Percentiles rank a stretch among this genome's conserved stretches.
phyloP scores from a whole-genome alignment of 495 filamentous ascomycete genomes.

The Cercophora sp. region DNA sequence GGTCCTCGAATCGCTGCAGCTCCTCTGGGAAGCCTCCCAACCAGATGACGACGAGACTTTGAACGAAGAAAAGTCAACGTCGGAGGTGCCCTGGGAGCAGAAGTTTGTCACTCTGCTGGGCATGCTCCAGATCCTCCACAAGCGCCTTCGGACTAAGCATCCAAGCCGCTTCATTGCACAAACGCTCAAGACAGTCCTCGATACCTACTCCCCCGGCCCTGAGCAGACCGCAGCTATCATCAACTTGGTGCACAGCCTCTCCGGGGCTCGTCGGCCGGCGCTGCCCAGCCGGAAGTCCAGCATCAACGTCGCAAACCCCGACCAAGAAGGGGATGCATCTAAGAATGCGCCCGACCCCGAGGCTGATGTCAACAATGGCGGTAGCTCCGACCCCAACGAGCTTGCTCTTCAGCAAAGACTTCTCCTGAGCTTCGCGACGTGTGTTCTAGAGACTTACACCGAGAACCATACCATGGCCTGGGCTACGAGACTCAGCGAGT shows the following conservation, averaged over 20 bases:
- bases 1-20: constrained; percentile 62
- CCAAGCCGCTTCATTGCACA: constrained; percentile 92
- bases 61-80: constrained; percentile 8
- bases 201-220: constrained; percentile 58
- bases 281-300: constrained; percentile 67
- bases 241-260: constrained; percentile 69
- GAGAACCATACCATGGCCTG: constrained; percentile 62
- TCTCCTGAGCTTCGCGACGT: constrained; percentile 80
- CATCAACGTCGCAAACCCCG: constrained; percentile 50
- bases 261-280: constrained; percentile 67
- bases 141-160: constrained; percentile 81
- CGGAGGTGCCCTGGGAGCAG: constrained; percentile 23
- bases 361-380: constrained; percentile 49
- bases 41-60: constrained; percentile 24
- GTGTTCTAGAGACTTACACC: constrained; percentile 78
- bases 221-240: constrained; percentile 71
- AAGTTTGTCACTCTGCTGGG: constrained; percentile 74
- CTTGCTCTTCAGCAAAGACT: constrained; percentile 61
- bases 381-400: constrained; percentile 55
- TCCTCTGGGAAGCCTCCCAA: constrained; percentile 48
- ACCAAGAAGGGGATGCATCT: constrained; percentile 38
- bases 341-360: constrained; percentile 77
- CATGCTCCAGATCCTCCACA: constrained; percentile 81
- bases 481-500: constrained; percentile 73
- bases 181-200: constrained; percentile 71